Conservation (phyloP, 768 basidiomycete genomes). For the Lentinus tigrinus region DNA sequence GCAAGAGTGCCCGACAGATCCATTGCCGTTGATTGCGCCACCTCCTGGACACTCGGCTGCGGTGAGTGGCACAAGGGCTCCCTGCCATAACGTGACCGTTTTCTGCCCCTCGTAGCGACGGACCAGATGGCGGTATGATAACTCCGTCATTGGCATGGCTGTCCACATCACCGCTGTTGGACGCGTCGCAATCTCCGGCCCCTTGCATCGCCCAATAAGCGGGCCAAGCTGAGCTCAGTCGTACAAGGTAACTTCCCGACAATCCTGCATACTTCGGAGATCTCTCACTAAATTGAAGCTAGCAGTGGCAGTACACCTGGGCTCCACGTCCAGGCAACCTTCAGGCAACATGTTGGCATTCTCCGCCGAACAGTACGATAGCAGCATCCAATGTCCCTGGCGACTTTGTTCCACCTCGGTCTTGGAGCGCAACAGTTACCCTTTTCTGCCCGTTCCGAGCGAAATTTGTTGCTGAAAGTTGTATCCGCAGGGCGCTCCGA, state of each 20-base stretch:
- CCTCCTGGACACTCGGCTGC: too few species aligned
- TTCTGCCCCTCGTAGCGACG: too few species aligned
- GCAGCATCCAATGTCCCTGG: not conserved
- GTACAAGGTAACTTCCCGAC: not conserved
- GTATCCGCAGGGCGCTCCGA: not conserved
- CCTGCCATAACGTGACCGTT: too few species aligned
- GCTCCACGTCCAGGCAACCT: not conserved
- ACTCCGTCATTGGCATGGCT: too few species aligned
- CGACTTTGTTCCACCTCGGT: not conserved
- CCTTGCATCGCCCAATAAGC: not conserved
- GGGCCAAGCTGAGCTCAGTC: not conserved
- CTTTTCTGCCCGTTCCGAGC: not conserved
- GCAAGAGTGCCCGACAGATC: too few species aligned
- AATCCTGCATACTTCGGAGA: slow-evolving; percentile 2
- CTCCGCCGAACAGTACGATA: not conserved
- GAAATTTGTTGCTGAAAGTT: not conserved
- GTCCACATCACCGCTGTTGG: too few species aligned
- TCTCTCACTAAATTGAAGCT: not conserved
- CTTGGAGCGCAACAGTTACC: too few species aligned
- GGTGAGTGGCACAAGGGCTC: too few species aligned
- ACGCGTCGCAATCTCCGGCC: not conserved
- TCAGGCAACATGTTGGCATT: not conserved
- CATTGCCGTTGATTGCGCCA: too few species aligned
- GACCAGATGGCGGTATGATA: too few species aligned
- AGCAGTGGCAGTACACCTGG: not conserved